phyloP scores from a whole-genome alignment of 306 rosid species.

The Albizia julibrissin region DNA sequence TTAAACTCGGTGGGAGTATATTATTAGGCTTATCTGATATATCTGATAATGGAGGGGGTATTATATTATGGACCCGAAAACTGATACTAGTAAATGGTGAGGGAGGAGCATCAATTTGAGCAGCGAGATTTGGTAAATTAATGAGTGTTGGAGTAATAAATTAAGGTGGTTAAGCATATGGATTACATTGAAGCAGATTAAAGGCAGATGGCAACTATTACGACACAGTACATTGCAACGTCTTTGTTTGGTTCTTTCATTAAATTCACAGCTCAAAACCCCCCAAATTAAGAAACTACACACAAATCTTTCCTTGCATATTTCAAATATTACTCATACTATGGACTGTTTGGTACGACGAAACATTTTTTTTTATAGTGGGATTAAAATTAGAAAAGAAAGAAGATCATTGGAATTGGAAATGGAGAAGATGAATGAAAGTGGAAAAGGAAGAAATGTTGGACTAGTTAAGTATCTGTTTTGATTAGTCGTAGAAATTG shows the following conservation, averaged over 20 bases:
- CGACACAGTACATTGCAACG: neutral
- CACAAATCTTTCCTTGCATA: neutral
- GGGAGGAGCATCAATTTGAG: neutral
- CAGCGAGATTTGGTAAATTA: neutral
- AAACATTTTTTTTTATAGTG: too few species aligned
- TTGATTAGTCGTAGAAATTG: too few species aligned
- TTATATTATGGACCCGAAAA: too few species aligned
- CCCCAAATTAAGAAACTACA: neutral
- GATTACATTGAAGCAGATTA: neutral
- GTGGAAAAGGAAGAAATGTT: too few species aligned
- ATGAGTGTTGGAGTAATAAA: neutral
- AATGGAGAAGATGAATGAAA: too few species aligned
- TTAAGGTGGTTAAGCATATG: neutral
- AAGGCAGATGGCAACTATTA: neutral
- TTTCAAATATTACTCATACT: neutral
- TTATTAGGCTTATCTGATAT: too few species aligned
- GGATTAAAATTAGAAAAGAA: too few species aligned
- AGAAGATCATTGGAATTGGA: too few species aligned
- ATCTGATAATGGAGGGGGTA: too few species aligned
- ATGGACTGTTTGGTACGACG: neutral
- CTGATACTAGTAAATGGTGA: neutral
- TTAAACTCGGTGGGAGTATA: too few species aligned
- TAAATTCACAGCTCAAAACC: too few species aligned
- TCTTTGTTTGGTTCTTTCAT: neutral
- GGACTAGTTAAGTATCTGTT: too few species aligned